Base-by-base conservation (phyloP, 2,329 filamentous ascomycete genomes). In the Apiospora saccharicola region DNA sequence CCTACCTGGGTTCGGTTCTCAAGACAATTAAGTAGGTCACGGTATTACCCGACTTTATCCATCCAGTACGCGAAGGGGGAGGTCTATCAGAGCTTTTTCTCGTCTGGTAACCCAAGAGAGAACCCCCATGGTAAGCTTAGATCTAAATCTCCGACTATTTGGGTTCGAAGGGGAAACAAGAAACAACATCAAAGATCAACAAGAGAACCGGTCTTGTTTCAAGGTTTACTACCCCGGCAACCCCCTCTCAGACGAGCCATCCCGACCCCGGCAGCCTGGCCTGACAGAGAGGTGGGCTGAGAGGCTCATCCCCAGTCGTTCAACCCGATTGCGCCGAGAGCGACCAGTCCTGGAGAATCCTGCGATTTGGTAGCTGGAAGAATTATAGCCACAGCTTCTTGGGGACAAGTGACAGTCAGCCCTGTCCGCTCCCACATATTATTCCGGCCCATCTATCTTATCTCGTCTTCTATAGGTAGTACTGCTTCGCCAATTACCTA, bases 301-400 rank as follows among this genome's bases (percentile, higher is more conserved):
- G 70, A 72, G 68, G 70, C 68, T 72, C 70, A 70, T 64, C 64
- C 67, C 57, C 51, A 70, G 44, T 47, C 43, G 37, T 26, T 12
- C 67, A 68, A 71, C 53, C 69, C 49, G 57, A 70, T 73, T 75
- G 53, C 73, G 74, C 74, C 74, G 72, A 75, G 73, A 70, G 73
- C 72, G 72, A 69, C 19, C 19, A 47, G 72, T 61, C 67, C 72
- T 74, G 72, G 68, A 70, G 69, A 75, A 77, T 77, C 70, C 76
- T 74, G 75, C 76, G 74, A 73, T 77, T 73, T 77, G 77, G 77
- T 79, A 76, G 77, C 77, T 79, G 77, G 77, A 78, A 79, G 71
- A 79, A 79, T 78, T 79, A 78, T 78, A 75, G 70, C 73, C 75
- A 69, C 49, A 49, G 76, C 74, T 72, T 68, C 47, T 44, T 71